Evolutionary conservation across 768 basidiomycete genomes (phyloP), one percentile per base, ranked within the genome.

Genomic region (Xerocomus spinulosus): DNA sequence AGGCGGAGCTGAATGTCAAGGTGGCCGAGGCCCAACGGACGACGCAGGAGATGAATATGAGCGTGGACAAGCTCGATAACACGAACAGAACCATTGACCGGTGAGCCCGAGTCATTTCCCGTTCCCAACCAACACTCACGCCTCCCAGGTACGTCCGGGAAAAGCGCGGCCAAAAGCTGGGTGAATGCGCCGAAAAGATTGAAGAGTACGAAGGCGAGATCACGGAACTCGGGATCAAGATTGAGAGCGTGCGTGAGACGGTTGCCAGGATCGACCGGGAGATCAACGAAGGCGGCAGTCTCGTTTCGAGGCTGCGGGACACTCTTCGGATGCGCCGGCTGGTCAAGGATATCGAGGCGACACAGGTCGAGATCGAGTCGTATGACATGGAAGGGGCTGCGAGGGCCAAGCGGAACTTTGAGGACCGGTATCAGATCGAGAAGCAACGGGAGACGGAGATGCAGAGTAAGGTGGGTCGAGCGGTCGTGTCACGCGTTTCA

Each of bases 361-460:
- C 83, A 7, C 80, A 89, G 60, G 73, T 70, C 10, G 76, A 92
- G 65, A 86, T 96, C 46, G 82, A 83, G 38, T 69, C 73, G 6
- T 76, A 80, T 49, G 89, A 97, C 66, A 78, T 97, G 70, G 92
- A 94, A 55, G 83, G 81, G 51, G 90, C 92, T 17, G 86, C 85
- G 17, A 87, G 81, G 62, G 88, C 91, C 18, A 82, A 83, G 63
- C 77, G 85, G 48, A 87, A 83, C 48, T 99, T 95, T 66, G 82
- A 94, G 46, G 81, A 83, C 43, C 80, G 85, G 58, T 98, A 87
- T 68, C 73, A 74, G 24, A 68, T 74, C 2, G 85, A 83, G 58
- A 85, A 89, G 63, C 73, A 80, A 53, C 81, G 75, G 61, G 89
- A 93, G 70, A 80, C 78, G 13, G 74, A 83, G 30, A 68, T 92